Conservation (phyloP, 208 protist species). For the Angomonas desouzai region DNA sequence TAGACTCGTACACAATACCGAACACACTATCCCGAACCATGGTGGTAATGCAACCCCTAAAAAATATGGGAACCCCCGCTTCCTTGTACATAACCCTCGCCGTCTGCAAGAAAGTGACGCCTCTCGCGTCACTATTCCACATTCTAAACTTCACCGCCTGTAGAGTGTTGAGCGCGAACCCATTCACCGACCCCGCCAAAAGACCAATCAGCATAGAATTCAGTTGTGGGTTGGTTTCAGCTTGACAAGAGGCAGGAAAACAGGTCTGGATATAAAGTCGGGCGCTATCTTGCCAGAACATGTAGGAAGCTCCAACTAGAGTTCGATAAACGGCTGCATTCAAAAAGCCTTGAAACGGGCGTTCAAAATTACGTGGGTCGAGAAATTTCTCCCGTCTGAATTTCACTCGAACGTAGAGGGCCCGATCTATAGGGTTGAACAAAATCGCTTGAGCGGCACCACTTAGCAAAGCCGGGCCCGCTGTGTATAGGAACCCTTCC, state of each 20-base stretch:
- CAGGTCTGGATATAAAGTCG: constrained; percentile 56
- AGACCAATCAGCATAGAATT: constrained; percentile 77
- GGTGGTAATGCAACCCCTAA: constrained; percentile 75
- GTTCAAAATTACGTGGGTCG: constrained; percentile 84
- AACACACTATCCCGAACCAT: constrained; percentile 84
- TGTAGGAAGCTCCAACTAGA: constrained; percentile 79
- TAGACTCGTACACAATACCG: constrained; percentile 84
- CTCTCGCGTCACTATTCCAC: constrained; percentile 67
- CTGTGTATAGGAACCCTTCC: constrained; percentile 52
- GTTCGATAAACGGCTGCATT: constrained; percentile 89
- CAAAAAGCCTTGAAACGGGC: constrained; percentile 87
- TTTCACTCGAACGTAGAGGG: constrained; percentile 86
- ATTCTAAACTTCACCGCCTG: constrained; percentile 90
- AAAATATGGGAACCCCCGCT: constrained; percentile 76
- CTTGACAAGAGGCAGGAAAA: constrained; percentile 42
- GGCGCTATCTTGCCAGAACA: constrained; percentile 87
- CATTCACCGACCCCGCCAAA: constrained; percentile 74
- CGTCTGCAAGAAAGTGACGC: constrained; percentile 58
- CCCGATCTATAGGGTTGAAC: constrained; percentile 88
- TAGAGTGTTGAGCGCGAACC: constrained; percentile 73
- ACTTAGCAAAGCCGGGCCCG: constrained; percentile 60
- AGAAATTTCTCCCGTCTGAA: constrained; percentile 65
- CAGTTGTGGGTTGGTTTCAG: constrained; percentile 44
- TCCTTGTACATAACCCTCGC: constrained; percentile 60
- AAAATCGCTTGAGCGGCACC: constrained; percentile 82